Conservation (phyloP, 257 asterid species). For the Misopates orontium region DNA sequence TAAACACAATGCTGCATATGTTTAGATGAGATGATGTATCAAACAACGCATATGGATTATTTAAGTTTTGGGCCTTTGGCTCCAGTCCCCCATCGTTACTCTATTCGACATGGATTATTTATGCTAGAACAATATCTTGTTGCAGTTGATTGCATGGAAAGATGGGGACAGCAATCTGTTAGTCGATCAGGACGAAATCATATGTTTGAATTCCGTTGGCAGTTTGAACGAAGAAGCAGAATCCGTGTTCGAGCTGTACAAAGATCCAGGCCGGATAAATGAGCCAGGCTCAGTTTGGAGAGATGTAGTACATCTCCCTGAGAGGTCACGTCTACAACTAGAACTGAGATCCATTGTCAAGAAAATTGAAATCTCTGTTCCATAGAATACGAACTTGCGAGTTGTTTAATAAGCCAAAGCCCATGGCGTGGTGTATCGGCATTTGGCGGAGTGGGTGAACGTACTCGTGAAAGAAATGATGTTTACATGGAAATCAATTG, state of each 20-base stretch:
- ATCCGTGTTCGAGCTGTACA: conserved; percentile 61
- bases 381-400: background rate
- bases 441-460: no score
- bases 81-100: background rate
- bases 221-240: conserved; percentile 82
- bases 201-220: conserved; percentile 54
- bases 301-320: conserved; percentile 48
- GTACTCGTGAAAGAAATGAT: no score
- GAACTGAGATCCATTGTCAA: conserved; percentile 53
- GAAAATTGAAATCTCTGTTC: conserved; percentile 45
- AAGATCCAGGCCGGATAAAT: conserved; percentile 31
- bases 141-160: conserved; percentile 94
- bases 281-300: conserved; percentile 68
- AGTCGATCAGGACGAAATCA: conserved; percentile 65
- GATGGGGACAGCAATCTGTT: conserved; percentile 68
- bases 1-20: background rate
- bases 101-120: background rate
- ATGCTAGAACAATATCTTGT: background rate
- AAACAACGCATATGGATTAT: no score
- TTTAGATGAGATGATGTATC: background rate
- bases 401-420: no score
- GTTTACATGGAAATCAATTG: no score
- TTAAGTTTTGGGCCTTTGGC: no score
- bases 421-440: no score
- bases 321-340: conserved; percentile 50